Evolutionary conservation across 148 eudicot genomes (phyloP).

Genomic region (Rhododendron williamsianum): DNA sequence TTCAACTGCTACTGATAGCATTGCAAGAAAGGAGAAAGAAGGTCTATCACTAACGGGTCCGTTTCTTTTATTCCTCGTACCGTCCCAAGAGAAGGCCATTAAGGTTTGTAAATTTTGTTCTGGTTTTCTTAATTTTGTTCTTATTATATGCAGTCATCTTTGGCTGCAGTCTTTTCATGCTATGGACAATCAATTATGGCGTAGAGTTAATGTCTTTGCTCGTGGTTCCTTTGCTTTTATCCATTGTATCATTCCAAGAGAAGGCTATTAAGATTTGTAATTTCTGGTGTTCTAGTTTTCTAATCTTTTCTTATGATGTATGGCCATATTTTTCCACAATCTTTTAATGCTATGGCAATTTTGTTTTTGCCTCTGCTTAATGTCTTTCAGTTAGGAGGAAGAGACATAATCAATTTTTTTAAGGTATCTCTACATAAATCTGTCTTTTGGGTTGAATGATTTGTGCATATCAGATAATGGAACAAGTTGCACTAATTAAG

Average conservation of each 20-base stretch:
- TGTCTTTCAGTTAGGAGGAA: not conserved
- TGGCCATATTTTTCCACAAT: not conserved
- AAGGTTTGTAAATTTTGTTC: conserved; percentile 38
- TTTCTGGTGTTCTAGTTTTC: not conserved
- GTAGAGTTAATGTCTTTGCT: not conserved
- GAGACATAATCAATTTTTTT: conserved; percentile 9
- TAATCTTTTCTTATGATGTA: not conserved
- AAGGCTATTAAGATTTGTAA: conserved; percentile 58
- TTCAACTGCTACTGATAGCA: conserved; percentile 70
- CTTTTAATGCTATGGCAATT: not conserved
- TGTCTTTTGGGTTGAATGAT: not conserved
- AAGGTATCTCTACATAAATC: not conserved
- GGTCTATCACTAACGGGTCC: conserved; percentile 48
- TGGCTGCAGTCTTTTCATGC: not conserved
- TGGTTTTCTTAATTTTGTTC: not conserved
- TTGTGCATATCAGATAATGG: not conserved
- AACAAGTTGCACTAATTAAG: not conserved
- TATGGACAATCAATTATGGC: not conserved
- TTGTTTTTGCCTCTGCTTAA: not conserved
- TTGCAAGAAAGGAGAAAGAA: conserved; percentile 69
- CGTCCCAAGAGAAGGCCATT: conserved; percentile 75
- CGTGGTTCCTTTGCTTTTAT: conserved; percentile 34
- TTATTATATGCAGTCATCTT: not conserved
- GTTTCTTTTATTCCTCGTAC: conserved; percentile 67
- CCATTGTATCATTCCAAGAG: conserved; percentile 71